These are phyloP conservation scores for Rhododendron mucronatum DNA, from an alignment of 148 eudicot species.

Conservation along the genomic window DNA sequence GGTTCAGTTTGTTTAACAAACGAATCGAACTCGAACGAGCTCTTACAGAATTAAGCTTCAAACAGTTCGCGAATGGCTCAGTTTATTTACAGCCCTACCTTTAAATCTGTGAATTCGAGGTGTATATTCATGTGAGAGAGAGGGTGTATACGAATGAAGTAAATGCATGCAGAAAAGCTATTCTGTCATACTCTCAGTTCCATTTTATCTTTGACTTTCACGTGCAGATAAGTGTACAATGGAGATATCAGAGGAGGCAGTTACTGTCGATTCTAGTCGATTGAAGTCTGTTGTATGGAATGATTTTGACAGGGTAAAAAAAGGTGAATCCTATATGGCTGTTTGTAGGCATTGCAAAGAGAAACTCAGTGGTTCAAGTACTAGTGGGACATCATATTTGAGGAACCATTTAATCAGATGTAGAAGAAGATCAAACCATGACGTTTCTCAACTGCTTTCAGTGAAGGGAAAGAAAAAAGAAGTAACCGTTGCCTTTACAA, in stretches of 20 bases:
- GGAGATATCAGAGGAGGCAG: conserved; percentile 40
- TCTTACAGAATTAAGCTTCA: no score
- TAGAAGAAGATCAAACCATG: conserved; percentile 42
- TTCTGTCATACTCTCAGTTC: no score
- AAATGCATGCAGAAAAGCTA: no score
- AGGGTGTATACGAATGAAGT: no score
- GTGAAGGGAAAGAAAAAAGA: conserved; percentile 41
- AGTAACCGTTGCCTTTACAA: conserved; percentile 25
- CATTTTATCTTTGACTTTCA: not conserved
- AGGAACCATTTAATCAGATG: conserved; percentile 57
- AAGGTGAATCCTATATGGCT: conserved; percentile 40
- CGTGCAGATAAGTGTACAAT: conserved; percentile 10
- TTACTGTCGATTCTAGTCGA: conserved; percentile 41
- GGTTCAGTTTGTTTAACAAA: no score
- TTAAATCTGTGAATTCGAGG: no score
- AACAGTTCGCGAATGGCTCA: no score
- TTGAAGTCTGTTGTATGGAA: conserved; percentile 53
- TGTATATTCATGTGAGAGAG: no score
- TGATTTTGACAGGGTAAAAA: conserved; percentile 50
- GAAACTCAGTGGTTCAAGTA: conserved; percentile 53
- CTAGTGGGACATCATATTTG: conserved; percentile 58
- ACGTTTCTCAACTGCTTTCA: conserved; percentile 27
- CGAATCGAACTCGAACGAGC: no score
- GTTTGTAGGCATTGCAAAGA: conserved; percentile 53
- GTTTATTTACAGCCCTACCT: no score